phyloP scores from a whole-genome alignment of 257 asterid species.

The Paraleonurus japonicus region DNA sequence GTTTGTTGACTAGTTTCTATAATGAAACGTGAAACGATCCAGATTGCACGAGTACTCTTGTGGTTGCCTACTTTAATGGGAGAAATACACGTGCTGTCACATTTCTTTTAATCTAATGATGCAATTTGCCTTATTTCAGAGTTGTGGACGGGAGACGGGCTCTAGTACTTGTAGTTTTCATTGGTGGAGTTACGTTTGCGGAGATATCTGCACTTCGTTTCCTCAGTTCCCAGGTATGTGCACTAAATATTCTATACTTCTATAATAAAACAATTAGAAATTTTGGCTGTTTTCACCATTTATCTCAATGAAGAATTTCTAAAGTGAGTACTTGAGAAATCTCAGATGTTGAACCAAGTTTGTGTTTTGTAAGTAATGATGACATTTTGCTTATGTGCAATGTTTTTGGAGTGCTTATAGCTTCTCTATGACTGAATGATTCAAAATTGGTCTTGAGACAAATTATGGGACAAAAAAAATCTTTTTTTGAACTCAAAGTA shows the following conservation, averaged over 20 bases:
- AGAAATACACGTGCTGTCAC: background rate
- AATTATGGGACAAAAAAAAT: too few relatives aligned
- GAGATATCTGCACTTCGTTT: slow-evolving; percentile 98
- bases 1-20: background rate
- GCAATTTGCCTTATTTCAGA: slow-evolving; percentile 41
- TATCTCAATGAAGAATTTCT: background rate
- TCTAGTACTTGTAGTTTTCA: slow-evolving; percentile 85
- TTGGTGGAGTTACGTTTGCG: slow-evolving; percentile 97
- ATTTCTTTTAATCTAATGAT: slow-evolving; percentile 10
- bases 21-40: background rate
- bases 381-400: background rate
- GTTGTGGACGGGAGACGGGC: slow-evolving; percentile 83
- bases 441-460: too few relatives aligned
- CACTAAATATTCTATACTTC: background rate
- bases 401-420: background rate
- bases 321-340: background rate
- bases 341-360: background rate
- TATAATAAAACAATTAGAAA: background rate
- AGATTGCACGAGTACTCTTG: background rate
- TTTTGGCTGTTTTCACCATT: background rate
- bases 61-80: background rate
- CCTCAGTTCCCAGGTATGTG: slow-evolving; percentile 78
- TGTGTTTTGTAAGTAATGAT: background rate
- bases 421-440: background rate
- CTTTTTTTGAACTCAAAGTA: too few relatives aligned